These are phyloP conservation scores for Tetrahymena elliotti DNA, from an alignment of 73 alveolate species.

Conservation along the genomic window DNA sequence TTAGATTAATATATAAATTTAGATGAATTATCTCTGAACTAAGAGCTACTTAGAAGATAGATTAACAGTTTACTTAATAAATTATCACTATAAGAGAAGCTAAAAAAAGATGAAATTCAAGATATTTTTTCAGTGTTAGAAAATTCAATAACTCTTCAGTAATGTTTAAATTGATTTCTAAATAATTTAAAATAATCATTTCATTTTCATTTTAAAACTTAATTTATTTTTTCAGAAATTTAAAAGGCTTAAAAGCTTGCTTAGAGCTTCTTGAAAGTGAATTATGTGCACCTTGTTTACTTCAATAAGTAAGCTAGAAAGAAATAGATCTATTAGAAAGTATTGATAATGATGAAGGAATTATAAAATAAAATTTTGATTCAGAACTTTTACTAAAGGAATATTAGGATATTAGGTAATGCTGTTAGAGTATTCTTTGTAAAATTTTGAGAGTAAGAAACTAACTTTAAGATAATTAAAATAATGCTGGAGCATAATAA, in stretches of 20 bases:
- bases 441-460: background rate
- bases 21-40: background rate
- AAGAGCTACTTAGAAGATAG: constrained; percentile 31
- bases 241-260: background rate
- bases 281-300: background rate
- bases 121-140: background rate
- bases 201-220: background rate
- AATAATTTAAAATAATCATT: background rate
- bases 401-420: background rate
- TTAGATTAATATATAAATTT: constrained; percentile 4
- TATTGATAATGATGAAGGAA: background rate
- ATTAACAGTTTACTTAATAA: constrained; percentile 2
- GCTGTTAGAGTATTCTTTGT: background rate
- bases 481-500: background rate
- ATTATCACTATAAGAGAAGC: background rate
- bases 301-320: background rate
- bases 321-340: background rate
- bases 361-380: background rate
- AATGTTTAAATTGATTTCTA: background rate
- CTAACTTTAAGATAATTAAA: background rate
- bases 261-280: background rate
- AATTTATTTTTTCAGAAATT: background rate
- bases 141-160: background rate
- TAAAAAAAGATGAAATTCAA: constrained; percentile 17
- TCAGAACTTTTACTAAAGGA: background rate